Evolutionary conservation across 441 rosid genomes (phyloP).

Genomic region (Dalechampia spathulata): DNA sequence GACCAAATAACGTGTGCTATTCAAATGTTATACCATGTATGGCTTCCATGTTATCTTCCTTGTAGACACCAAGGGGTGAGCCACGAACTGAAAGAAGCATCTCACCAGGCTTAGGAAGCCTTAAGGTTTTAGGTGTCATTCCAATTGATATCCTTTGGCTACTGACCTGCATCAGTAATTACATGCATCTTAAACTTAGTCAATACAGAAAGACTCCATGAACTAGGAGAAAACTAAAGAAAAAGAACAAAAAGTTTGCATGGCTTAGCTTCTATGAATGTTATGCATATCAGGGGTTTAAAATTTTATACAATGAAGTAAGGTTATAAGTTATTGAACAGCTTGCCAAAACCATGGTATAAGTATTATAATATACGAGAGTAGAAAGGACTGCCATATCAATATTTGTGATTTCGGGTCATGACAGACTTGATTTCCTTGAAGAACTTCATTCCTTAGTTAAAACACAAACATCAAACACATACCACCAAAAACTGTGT

Average conservation of each 20-base stretch:
- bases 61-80: constrained; percentile 80
- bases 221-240: too few relatives aligned
- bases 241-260: background rate
- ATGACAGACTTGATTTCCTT: background rate
- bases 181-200: background rate
- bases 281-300: background rate
- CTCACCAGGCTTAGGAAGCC: constrained; percentile 83
- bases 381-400: background rate
- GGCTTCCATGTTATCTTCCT: constrained; percentile 86
- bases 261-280: background rate
- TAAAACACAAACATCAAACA: too few relatives aligned
- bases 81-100: constrained; percentile 82
- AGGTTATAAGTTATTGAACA: background rate
- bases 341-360: background rate
- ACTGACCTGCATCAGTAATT: constrained; percentile 34
- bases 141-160: constrained; percentile 81
- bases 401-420: background rate
- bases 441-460: too few relatives aligned
- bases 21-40: constrained; percentile 48
- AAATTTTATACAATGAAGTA: background rate
- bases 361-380: background rate
- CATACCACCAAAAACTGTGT: too few relatives aligned
- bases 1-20: too few relatives aligned
- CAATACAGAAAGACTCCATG: too few relatives aligned
- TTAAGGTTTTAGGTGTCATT: constrained; percentile 74